Conservation (phyloP, 768 basidiomycete species). For the Kondoa malvinella region DNA sequence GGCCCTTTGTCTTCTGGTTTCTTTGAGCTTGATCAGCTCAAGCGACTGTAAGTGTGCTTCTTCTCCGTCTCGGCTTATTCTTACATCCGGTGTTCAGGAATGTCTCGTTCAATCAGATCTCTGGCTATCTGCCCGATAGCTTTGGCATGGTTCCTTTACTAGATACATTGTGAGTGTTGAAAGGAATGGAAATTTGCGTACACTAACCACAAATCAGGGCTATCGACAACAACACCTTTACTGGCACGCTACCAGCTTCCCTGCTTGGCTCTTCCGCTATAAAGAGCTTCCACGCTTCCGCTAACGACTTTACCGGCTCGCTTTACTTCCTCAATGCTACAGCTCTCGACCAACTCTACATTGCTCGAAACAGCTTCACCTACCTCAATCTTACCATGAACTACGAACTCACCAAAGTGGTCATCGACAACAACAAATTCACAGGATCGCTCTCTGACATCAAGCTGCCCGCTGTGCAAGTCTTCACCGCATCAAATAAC, state of each 20-base stretch:
- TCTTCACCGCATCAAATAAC: constrained; percentile 17
- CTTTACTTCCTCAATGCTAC: constrained; percentile 16
- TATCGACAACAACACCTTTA: constrained; percentile 18
- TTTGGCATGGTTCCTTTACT: constrained; percentile 14
- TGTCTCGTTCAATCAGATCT: constrained; percentile 19
- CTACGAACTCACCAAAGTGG: constrained; percentile 12
- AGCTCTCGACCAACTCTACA: constrained; percentile 14
- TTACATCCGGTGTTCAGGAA: constrained; percentile 10
- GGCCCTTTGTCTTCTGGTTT: constrained; percentile 14
- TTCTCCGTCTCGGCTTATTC: neutral
- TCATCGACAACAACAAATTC: constrained; percentile 18
- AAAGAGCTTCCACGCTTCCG: constrained; percentile 15
- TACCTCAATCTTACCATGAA: constrained; percentile 12
- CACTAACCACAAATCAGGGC: neutral
- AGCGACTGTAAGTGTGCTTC: constrained; percentile 15
- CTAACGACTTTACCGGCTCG: constrained; percentile 17
- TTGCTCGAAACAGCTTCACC: constrained; percentile 17
- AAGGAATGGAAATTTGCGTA: neutral
- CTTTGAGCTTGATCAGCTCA: constrained; percentile 15
- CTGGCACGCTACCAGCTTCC: constrained; percentile 17
- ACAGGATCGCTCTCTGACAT: constrained; percentile 15
- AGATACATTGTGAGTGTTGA: constrained; percentile 9
- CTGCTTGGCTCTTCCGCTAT: constrained; percentile 12
- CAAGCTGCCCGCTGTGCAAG: constrained; percentile 2
- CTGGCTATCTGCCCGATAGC: constrained; percentile 17